These are phyloP conservation scores for Singerocomus rubriflavus DNA, from an alignment of 1,284 basidiomycete genomes.

Conservation along the genomic window DNA sequence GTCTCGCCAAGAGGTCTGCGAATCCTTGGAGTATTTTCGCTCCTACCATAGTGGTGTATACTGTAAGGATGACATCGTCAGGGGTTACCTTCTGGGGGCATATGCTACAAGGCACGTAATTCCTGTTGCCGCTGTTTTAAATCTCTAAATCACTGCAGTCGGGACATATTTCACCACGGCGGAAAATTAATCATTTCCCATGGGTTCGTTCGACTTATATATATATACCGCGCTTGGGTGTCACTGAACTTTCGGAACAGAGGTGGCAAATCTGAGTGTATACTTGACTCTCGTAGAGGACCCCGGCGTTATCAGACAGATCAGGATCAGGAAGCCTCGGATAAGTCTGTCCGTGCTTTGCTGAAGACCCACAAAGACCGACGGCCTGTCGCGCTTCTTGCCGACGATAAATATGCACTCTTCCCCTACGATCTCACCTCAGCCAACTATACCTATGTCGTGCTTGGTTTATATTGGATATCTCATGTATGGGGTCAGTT, in stretches of 20 bases:
- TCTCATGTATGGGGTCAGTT: constrained; percentile 67
- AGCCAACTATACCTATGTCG: constrained; percentile 57
- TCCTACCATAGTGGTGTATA: constrained; percentile 79
- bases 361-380: constrained; percentile 49
- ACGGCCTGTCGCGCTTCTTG: constrained; percentile 61
- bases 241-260: constrained; percentile 32
- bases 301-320: constrained; percentile 40
- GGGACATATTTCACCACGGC: constrained; percentile 58
- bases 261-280: constrained; percentile 64
- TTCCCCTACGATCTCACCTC: constrained; percentile 66
- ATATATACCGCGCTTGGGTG: not conserved
- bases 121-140: constrained; percentile 1
- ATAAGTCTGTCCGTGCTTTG: constrained; percentile 67
- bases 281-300: constrained; percentile 40
- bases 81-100: constrained; percentile 70
- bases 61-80: constrained; percentile 53
- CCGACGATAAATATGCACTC: constrained; percentile 65
- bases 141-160: constrained; percentile 40
- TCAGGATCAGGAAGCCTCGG: constrained; percentile 59
- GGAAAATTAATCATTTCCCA: constrained; percentile 76
- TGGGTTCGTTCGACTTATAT: constrained; percentile 47
- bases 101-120: constrained; percentile 56
- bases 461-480: constrained; percentile 72
- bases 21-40: constrained; percentile 69
- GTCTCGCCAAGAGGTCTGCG: constrained; percentile 80